A percentile compares a stretch with the other conserved stretches of the same genome.
phyloP scores from a whole-genome alignment of 2,329 filamentous ascomycete species.

The Cyanodermella asteris region DNA sequence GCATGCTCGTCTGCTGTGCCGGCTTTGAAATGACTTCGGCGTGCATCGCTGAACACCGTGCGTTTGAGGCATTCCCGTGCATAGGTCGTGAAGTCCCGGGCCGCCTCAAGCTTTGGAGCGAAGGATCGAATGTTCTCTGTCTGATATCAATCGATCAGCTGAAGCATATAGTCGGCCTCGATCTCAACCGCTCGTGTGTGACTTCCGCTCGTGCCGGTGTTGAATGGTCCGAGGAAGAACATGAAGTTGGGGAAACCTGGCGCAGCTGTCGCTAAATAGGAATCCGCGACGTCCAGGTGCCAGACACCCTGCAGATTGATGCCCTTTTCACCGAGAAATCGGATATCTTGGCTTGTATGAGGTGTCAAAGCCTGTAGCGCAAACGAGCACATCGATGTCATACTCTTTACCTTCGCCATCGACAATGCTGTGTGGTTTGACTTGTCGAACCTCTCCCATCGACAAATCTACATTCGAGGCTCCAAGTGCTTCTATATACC shows the following conservation, averaged over 20 bases:
- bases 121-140: slow-evolving; percentile 21
- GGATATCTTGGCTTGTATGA: slow-evolving; percentile 21
- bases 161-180: slow-evolving; percentile 19
- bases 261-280: slow-evolving; percentile 11
- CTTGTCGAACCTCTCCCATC: too few species aligned
- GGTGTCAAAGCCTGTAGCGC: slow-evolving; percentile 7
- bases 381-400: slow-evolving; percentile 5
- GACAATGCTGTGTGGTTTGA: too few species aligned
- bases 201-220: slow-evolving; percentile 24
- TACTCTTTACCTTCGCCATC: slow-evolving; percentile 2
- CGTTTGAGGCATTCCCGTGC: slow-evolving; percentile 24
- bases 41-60: slow-evolving; percentile 26
- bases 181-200: slow-evolving; percentile 17
- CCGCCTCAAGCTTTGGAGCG: slow-evolving; percentile 19
- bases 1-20: slow-evolving; percentile 25
- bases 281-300: slow-evolving; percentile 6
- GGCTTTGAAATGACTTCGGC: slow-evolving; percentile 23
- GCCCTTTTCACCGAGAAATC: slow-evolving; percentile 19
- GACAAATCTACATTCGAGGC: too few species aligned
- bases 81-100: slow-evolving; percentile 20
- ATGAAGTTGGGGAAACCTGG: slow-evolving; percentile 11
- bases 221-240: slow-evolving; percentile 11
- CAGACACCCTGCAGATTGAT: slow-evolving; percentile 14
- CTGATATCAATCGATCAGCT: slow-evolving; percentile 25
- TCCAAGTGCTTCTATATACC: too few species aligned